Evolutionary conservation across 164 flowering plant genomes (phyloP).

Genomic region (Stephania japonica): DNA sequence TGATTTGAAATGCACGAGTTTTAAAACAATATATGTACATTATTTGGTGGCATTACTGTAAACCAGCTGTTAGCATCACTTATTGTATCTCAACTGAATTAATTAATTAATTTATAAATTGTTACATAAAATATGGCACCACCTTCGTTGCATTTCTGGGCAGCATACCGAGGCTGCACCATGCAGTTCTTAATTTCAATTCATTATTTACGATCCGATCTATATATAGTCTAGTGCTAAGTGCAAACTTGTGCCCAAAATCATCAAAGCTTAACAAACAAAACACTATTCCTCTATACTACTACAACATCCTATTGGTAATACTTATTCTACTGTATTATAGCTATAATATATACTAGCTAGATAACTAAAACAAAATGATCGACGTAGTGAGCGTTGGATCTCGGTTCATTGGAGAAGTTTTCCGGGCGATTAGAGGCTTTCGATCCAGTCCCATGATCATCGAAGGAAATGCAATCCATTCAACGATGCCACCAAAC

Average conservation of each 20-base stretch:
- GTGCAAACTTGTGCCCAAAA: neutral
- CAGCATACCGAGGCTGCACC: too few species aligned
- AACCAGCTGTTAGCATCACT: neutral
- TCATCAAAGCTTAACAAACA: neutral
- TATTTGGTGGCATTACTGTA: neutral
- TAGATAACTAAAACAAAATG: slow-evolving; percentile 4
- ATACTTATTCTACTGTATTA: neutral
- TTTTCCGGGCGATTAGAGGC: slow-evolving; percentile 11
- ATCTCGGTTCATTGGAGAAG: slow-evolving; percentile 16
- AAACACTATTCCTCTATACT: neutral
- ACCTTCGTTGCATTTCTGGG: neutral
- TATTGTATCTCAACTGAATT: too few species aligned
- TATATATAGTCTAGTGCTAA: neutral
- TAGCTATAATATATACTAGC: too few species aligned
- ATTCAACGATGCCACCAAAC: neutral
- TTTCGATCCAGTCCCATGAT: neutral
- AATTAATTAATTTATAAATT: too few species aligned
- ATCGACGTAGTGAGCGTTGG: slow-evolving; percentile 16
- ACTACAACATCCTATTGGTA: neutral
- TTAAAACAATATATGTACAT: too few species aligned
- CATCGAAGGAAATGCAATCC: neutral
- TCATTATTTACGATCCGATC: too few species aligned
- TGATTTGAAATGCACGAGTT: too few species aligned
- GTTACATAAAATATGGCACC: neutral
- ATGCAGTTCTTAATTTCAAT: too few species aligned